Base-by-base conservation (phyloP, 2,329 filamentous ascomycete species). In the Pseudopyricularia javanii region DNA sequence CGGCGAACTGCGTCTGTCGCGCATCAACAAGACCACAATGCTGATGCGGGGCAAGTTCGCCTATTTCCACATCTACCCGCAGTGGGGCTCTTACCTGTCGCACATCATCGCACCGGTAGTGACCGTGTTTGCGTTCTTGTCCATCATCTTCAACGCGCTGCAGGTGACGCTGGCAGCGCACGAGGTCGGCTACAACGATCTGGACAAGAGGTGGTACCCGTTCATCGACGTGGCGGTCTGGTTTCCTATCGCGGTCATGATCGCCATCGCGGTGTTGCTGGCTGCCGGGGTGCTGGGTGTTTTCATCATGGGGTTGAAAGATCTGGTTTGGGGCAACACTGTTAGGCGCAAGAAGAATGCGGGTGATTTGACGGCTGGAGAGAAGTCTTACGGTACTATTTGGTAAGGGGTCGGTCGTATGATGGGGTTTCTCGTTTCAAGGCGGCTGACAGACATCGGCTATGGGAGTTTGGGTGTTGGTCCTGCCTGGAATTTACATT, bases 1-100 rank as follows among this genome's bases (percentile, higher is more conserved):
- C 53, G 69, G 68, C 43, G 68, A 71, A 56, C 60, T 72, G 15
- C 66, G 66, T 4, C 62, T 71, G 12, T 62, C 59, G 3, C 60
- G 66, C 12, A 61, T 69, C 53, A 68, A 69, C 55, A 56, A 56
- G 49, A 57, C 58, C 4, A 55, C 61, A 30, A 17, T 59, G 32
- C 26, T 64, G 2, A 57, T 59, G 47, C 53, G 33, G 40, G 32
- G 52, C 22, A 55, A 50, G 5, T 53, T 63, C 40, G 60, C 61
- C 22, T 63, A 62, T 50, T 61, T 60, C 53, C 61, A 63, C 47
- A 59, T 62, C 49, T 56, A 58, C 47, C 59, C 59, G 22, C 61
- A 63, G 53, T 63, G 61, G 61, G 60, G 61, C 2, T 59, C 58
- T 1, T 61, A 58, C 35, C 51, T 63, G 20, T 54, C 55, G 14